Conservation (phyloP, 73 alveolate genomes). For the Paramecium primaurelia region DNA sequence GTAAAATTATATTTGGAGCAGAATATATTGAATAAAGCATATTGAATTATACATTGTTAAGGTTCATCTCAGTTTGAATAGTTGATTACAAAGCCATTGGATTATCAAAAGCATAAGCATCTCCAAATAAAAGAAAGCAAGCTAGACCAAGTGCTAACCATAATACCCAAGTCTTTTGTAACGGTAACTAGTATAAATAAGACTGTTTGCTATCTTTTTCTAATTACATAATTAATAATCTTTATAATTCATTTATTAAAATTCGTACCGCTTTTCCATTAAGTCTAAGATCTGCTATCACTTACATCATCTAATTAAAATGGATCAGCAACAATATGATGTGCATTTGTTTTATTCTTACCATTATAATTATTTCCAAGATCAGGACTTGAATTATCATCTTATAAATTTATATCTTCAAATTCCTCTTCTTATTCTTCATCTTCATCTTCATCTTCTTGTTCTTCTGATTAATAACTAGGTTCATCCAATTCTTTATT, state of each 20-base stretch:
- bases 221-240: background rate
- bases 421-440: slow-evolving; percentile 23
- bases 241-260: background rate
- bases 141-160: slow-evolving; percentile 28
- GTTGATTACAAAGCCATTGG: slow-evolving; percentile 28
- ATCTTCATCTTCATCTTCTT: background rate
- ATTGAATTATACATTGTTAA: slow-evolving; percentile 15
- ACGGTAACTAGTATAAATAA: background rate
- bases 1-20: slow-evolving; percentile 50
- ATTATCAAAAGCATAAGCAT: slow-evolving; percentile 41
- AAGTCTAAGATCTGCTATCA: background rate
- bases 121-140: slow-evolving; percentile 16
- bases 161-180: background rate
- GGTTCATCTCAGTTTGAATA: background rate
- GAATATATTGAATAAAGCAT: slow-evolving; percentile 55
- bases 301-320: background rate
- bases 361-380: background rate
- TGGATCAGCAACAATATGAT: background rate
- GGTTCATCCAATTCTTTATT: background rate
- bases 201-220: background rate
- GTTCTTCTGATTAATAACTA: slow-evolving; percentile 3
- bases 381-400: background rate
- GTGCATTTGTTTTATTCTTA: background rate
- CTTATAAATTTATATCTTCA: background rate
- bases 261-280: background rate